Evolutionary conservation across 345 rosid genomes (phyloP).

Genomic region (Dimocarpus longan): DNA sequence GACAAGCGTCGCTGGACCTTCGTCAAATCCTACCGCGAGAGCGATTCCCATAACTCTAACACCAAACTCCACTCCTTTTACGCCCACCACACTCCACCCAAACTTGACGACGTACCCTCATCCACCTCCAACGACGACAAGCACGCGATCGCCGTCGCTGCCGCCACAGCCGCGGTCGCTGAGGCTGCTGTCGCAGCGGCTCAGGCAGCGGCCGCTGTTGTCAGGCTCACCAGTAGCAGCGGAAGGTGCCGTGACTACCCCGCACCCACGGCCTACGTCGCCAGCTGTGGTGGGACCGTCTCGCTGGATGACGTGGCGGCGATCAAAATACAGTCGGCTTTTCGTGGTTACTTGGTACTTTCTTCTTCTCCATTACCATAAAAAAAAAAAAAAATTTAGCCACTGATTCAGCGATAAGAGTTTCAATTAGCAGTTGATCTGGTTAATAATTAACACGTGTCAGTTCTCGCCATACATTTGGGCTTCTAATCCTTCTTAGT

Average conservation of each 20-base stretch:
- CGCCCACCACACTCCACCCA: constrained; percentile 16
- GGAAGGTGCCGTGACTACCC: constrained; percentile 49
- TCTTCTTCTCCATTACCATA: neutral
- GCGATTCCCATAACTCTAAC: neutral
- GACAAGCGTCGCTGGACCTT: constrained; percentile 91
- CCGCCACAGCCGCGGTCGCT: constrained; percentile 79
- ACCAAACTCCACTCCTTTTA: constrained; percentile 9
- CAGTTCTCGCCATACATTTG: neutral
- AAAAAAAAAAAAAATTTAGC: too few species aligned
- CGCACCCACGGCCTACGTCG: constrained; percentile 27
- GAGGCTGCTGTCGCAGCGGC: constrained; percentile 84
- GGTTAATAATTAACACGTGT: constrained; percentile 8
- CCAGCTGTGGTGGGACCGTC: constrained; percentile 25
- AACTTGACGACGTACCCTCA: neutral
- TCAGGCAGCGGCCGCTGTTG: constrained; percentile 75
- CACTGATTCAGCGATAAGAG: constrained; percentile 14
- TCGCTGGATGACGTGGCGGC: constrained; percentile 51
- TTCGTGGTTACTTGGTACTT: constrained; percentile 87
- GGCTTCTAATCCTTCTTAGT: neutral
- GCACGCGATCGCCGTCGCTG: constrained; percentile 81
- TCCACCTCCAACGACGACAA: constrained; percentile 6
- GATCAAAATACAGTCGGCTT: constrained; percentile 76
- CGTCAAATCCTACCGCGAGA: constrained; percentile 69
- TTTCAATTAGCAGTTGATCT: neutral
- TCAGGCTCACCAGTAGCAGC: constrained; percentile 70